Base-by-base conservation (phyloP, 768 basidiomycete species). In the Leccinum pellstonianum region DNA sequence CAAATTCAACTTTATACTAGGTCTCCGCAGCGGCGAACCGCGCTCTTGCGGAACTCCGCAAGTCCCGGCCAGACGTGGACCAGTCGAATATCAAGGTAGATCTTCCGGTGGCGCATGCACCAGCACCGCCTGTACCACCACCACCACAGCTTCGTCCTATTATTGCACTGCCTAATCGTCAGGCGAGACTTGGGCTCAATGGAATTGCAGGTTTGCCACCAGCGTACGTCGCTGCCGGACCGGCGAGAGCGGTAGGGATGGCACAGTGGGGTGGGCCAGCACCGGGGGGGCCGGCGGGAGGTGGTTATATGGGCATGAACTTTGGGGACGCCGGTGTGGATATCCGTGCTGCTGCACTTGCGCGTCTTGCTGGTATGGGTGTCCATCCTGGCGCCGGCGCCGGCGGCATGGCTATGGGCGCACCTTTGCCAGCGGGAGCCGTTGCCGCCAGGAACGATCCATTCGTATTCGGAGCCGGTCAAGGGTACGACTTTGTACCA, bases 11-110 rank as follows among this genome's bases (percentile, higher is more conserved):
- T 43, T 43, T 43, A 43, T 19, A 19, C 3, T 43, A 91, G 90
- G 89, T 92, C 38, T 81, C 82, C 54, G 81, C 77, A 54, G 91
- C 91, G 0, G 85, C 84, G 12, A 81, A 87, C 66, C 79, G 75
- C 54, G 89, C 90, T 0, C 69, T 86, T n/a, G 82, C 80, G n/a
- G 80, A 87, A 21, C 83, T 83, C 68, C 83, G 82, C 63, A 73
- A 72, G 27, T 73, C 79, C 4, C 79, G 90, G 49, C 90, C 90
- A 0, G 87, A 92, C 21, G 77, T 85, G 23, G 78, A 83, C 43
- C 82, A 84, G 17, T 75, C 80, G 17, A 80, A 78, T 27, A 76
- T 93, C 67, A 81, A 84, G 62, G 81, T 92, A 37, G 91, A 91
- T 52, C 64, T 87, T 4, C 90, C 86, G 0, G 68, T 68, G 25